These are phyloP conservation scores for Dothideomycetes sp. DNA, from an alignment of 2,329 filamentous ascomycete genomes.

Conservation along the genomic window DNA sequence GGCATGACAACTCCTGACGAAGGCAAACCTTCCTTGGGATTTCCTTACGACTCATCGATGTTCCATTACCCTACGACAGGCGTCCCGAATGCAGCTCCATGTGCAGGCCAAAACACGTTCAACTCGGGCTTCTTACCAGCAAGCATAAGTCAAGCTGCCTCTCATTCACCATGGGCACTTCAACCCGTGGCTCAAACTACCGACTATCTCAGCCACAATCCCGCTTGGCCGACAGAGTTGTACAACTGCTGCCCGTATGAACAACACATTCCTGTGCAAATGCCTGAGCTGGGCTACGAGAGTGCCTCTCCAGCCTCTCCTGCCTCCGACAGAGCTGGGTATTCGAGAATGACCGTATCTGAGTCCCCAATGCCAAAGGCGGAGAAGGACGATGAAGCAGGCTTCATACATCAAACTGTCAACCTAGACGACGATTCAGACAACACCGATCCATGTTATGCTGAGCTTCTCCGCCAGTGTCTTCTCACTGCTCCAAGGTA, in stretches of 20 bases:
- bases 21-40: background rate
- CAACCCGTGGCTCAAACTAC: background rate
- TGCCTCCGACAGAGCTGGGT: background rate
- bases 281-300: slow-evolving; percentile 5
- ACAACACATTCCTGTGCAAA: background rate
- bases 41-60: background rate
- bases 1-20: background rate
- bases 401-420: background rate
- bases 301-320: background rate
- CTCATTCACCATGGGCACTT: background rate
- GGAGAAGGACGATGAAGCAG: background rate
- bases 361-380: slow-evolving; percentile 2
- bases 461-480: slow-evolving; percentile 66
- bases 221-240: background rate
- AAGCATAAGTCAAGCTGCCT: background rate
- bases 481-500: slow-evolving; percentile 56
- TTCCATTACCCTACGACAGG: background rate
- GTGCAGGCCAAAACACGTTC: background rate
- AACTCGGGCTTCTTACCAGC: background rate
- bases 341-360: background rate
- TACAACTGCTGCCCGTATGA: background rate
- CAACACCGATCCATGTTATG: slow-evolving; percentile 44
- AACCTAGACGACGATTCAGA: slow-evolving; percentile 9
- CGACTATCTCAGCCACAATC: background rate
- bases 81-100: background rate